Percentiles rank a stretch among this genome's conserved stretches.
Evolutionary conservation across 495 filamentous ascomycete species (phyloP).

Genomic region (Sphaerosporella brunnea): DNA sequence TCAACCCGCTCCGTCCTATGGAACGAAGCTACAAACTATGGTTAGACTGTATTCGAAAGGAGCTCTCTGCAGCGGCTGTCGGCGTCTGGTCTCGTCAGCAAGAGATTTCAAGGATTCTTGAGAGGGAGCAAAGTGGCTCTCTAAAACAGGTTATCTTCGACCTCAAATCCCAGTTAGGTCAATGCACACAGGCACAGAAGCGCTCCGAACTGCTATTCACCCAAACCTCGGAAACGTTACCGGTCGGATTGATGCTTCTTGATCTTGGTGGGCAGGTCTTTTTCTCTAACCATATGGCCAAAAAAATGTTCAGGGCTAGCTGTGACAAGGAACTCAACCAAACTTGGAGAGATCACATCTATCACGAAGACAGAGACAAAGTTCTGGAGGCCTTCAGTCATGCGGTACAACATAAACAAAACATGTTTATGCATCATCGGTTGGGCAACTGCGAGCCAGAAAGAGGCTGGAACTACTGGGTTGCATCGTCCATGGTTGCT

Average conservation of each 20-base stretch:
- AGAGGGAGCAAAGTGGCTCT: conserved; percentile 11
- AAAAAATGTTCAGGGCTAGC: conserved; percentile 8
- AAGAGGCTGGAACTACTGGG: conserved; percentile 22
- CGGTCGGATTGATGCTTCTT: conserved; percentile 16
- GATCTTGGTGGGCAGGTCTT: conserved; percentile 6
- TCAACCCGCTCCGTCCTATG: conserved; percentile 19
- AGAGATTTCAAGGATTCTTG: conserved; percentile 16
- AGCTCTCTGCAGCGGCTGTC: conserved; percentile 14
- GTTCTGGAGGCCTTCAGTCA: conserved; percentile 11
- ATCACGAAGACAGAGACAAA: conserved; percentile 13
- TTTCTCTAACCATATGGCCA: conserved; percentile 16
- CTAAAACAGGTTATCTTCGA: conserved; percentile 11
- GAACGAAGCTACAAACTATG: conserved; percentile 19
- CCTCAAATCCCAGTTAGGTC: conserved; percentile 11
- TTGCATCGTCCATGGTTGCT: conserved; percentile 15
- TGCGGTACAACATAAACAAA: conserved; percentile 10
- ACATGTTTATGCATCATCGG: background rate
- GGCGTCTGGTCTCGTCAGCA: conserved; percentile 13
- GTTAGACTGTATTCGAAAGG: conserved; percentile 19
- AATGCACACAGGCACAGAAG: conserved; percentile 17
- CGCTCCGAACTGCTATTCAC: conserved; percentile 21
- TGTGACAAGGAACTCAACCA: conserved; percentile 1
- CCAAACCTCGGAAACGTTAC: conserved; percentile 17
- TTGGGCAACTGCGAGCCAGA: background rate
- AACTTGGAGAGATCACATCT: conserved; percentile 10